Evolutionary conservation across 495 filamentous ascomycete species (phyloP).

Genomic region (Hypoxylon fragiforme): DNA sequence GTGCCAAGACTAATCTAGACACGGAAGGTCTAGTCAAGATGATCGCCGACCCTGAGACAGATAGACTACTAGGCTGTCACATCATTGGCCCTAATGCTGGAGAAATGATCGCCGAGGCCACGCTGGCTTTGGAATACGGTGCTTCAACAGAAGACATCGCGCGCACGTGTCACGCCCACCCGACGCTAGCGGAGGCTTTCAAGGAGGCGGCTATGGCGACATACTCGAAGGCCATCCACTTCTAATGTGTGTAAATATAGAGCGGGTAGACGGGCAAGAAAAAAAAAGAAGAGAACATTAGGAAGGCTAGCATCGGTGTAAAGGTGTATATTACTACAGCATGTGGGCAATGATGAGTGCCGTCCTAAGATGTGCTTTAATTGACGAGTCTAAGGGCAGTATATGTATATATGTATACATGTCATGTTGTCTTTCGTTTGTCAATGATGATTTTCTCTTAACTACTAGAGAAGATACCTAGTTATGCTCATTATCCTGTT

Average conservation of each 20-base stretch:
- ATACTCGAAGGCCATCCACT: constrained; percentile 95
- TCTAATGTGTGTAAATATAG: constrained; percentile 58
- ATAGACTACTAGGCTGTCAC: constrained; percentile 92
- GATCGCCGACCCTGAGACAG: constrained; percentile 93
- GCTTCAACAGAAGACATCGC: constrained; percentile 94
- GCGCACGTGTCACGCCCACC: constrained; percentile 95
- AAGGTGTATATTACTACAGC: constrained; percentile 41
- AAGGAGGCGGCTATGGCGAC: constrained; percentile 99
- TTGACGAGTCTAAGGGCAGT: background rate
- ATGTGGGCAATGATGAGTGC: constrained; percentile 23
- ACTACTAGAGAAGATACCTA: no score
- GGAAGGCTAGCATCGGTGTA: constrained; percentile 38
- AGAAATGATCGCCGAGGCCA: constrained; percentile 99
- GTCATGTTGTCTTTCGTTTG: constrained; percentile 4
- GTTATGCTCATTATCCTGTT: background rate
- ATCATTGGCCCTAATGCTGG: constrained; percentile 95
- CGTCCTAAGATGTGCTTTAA: background rate
- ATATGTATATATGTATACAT: background rate
- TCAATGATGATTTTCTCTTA: background rate
- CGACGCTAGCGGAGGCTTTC: constrained; percentile 94
- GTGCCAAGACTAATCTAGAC: constrained; percentile 98
- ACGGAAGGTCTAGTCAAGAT: constrained; percentile 98
- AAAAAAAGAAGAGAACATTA: constrained; percentile 10
- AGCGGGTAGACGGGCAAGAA: constrained; percentile 13
- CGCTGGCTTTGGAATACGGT: constrained; percentile 93